A percentile compares a stretch with the other conserved stretches of the same genome.
Conservation (phyloP, 2,329 filamentous ascomycete genomes). For the Ceratocystis alfenasii region DNA sequence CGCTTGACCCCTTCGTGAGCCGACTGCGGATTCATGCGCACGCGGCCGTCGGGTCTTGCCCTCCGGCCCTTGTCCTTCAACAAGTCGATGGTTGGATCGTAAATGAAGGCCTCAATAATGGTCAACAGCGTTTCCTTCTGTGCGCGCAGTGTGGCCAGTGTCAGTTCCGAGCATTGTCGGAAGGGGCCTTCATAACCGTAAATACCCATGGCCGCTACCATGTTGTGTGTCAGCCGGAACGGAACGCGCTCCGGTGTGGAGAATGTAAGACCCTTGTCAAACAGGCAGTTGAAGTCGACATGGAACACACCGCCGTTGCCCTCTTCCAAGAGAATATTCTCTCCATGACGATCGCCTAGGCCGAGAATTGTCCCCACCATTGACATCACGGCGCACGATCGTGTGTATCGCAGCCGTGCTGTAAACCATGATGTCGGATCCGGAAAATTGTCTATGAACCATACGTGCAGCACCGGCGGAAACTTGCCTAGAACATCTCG, state of each 20-base stretch:
- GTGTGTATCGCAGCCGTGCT: constrained; percentile 76
- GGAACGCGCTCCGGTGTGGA: constrained; percentile 89
- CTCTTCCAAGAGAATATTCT: constrained; percentile 93
- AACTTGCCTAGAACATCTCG: constrained; percentile 54
- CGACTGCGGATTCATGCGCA: constrained; percentile 46
- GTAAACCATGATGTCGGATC: constrained; percentile 87
- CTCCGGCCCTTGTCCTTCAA: constrained; percentile 57
- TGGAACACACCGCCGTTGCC: constrained; percentile 89
- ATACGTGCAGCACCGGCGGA: constrained; percentile 74
- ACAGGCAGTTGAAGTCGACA: constrained; percentile 98
- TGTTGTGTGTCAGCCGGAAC: constrained; percentile 95
- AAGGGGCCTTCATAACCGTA: constrained; percentile 92
- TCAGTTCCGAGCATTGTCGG: constrained; percentile 79
- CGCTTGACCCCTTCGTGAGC: constrained; percentile 80
- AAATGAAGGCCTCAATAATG: constrained; percentile 90
- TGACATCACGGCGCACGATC: constrained; percentile 97
- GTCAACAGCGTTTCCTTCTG: constrained; percentile 97
- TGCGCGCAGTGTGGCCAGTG: constrained; percentile 68
- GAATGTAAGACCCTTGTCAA: constrained; percentile 94
- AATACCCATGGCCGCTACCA: constrained; percentile 93
- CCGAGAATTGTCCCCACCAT: constrained; percentile 94
- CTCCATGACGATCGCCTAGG: constrained; percentile 87
- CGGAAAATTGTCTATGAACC: constrained; percentile 93
- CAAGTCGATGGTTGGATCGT: constrained; percentile 91
- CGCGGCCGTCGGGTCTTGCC: constrained; percentile 24